phyloP scores from a whole-genome alignment of 2,329 filamentous ascomycete species.

The Colletotrichum karsti region DNA sequence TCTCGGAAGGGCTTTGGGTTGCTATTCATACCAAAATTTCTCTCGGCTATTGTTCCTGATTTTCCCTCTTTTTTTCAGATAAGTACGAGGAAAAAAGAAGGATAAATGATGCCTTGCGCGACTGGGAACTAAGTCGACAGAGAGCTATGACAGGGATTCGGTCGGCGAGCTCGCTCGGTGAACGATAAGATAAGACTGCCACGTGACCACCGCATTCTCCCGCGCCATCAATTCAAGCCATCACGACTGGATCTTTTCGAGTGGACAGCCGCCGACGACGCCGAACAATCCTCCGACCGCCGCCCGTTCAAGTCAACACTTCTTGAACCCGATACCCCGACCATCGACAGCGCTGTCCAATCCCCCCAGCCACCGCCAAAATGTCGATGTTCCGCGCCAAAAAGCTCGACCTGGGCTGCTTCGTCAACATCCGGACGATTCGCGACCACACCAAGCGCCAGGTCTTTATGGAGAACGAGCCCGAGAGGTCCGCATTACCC shows the following conservation, averaged over 20 bases:
- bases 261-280: too few species aligned
- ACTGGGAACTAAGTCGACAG: neutral
- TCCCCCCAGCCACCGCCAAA: constrained; percentile 41
- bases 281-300: too few species aligned
- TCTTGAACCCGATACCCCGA: neutral
- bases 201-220: constrained; percentile 7
- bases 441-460: constrained; percentile 98
- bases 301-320: too few species aligned
- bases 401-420: constrained; percentile 88
- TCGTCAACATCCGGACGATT: constrained; percentile 85
- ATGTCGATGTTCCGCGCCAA: constrained; percentile 92
- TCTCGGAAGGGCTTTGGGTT: constrained; percentile 3
- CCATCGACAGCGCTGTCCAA: neutral
- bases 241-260: too few species aligned
- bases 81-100: neutral
- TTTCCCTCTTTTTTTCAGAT: neutral
- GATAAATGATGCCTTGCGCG: neutral
- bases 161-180: neutral
- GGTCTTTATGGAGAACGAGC: constrained; percentile 86
- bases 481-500: constrained; percentile 73
- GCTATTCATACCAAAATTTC: constrained; percentile 22
- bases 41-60: neutral
- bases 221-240: neutral
- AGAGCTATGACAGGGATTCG: neutral
- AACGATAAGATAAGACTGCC: constrained; percentile 1